phyloP scores from a whole-genome alignment of 2,329 filamentous ascomycete genomes.

The Aspergillus quadricinctus region DNA sequence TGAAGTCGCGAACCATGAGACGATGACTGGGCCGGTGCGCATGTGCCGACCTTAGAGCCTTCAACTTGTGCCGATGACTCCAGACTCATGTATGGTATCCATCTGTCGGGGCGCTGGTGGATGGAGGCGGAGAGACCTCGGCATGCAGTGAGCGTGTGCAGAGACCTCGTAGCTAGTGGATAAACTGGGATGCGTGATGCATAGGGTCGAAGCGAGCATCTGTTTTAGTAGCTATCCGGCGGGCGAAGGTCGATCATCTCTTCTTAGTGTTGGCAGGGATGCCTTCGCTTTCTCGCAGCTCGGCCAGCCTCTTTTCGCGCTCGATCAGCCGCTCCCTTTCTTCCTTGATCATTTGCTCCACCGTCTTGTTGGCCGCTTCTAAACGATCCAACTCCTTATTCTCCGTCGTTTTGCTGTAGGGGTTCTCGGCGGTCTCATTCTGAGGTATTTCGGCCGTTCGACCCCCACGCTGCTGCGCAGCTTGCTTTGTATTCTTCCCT shows the following conservation, averaged over 20 bases:
- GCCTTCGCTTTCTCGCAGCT: slow-evolving; percentile 44
- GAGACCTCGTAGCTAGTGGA: not conserved
- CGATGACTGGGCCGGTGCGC: not conserved
- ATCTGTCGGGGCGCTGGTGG: not conserved
- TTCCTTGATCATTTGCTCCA: slow-evolving; percentile 58
- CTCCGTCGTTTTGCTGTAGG: slow-evolving; percentile 71
- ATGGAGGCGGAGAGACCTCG: not conserved
- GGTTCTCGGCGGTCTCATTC: slow-evolving; percentile 61
- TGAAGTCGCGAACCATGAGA: not conserved
- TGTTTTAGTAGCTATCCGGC: not conserved
- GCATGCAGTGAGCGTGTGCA: not conserved
- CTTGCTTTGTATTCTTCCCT: slow-evolving; percentile 51
- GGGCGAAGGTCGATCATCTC: slow-evolving; percentile 24
- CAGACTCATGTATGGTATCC: not conserved
- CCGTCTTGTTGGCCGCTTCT: slow-evolving; percentile 55
- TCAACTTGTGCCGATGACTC: not conserved
- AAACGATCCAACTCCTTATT: slow-evolving; percentile 62
- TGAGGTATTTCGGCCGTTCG: slow-evolving; percentile 72
- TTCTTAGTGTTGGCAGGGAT: slow-evolving; percentile 39
- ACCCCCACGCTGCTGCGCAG: slow-evolving; percentile 48
- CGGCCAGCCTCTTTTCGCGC: slow-evolving; percentile 59
- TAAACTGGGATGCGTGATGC: not conserved
- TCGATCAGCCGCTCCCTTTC: slow-evolving; percentile 60
- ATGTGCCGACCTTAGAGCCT: not conserved
- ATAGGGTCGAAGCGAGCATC: not conserved